Evolutionary conservation across 495 filamentous ascomycete species (phyloP).

Genomic region (Lophiostoma macrostomum): DNA sequence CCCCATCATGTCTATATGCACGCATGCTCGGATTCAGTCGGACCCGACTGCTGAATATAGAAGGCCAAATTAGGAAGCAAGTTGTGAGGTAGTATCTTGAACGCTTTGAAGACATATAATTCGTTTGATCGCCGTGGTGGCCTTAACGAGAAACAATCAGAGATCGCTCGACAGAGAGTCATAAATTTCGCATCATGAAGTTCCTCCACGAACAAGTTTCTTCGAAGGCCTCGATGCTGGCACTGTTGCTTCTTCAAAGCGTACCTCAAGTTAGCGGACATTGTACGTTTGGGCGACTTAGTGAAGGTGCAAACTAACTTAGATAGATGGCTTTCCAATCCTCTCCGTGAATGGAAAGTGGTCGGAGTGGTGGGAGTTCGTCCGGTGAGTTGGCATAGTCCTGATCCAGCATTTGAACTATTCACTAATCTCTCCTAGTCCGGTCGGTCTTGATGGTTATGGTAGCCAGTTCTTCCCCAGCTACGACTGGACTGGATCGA

Average conservation of each 20-base stretch:
- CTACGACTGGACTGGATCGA: background rate
- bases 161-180: no score
- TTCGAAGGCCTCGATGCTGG: background rate
- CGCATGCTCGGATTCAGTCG: no score
- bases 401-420: background rate
- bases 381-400: slow-evolving; percentile 1
- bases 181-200: slow-evolving; percentile 6
- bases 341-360: background rate
- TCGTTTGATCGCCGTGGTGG: no score
- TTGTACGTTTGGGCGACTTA: no score
- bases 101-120: no score
- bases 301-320: no score
- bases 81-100: no score
- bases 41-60: no score
- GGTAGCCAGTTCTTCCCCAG: background rate
- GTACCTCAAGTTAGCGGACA: background rate
- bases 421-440: background rate
- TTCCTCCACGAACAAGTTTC: background rate
- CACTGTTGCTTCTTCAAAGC: slow-evolving; percentile 4
- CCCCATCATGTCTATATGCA: no score
- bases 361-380: slow-evolving; percentile 9
- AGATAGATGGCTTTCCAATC: slow-evolving; percentile 13
- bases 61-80: no score
- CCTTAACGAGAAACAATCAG: no score
- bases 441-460: background rate